Conservation (phyloP, 192 early-diverging fungal species). For the Helicostylum pulchrum region DNA sequence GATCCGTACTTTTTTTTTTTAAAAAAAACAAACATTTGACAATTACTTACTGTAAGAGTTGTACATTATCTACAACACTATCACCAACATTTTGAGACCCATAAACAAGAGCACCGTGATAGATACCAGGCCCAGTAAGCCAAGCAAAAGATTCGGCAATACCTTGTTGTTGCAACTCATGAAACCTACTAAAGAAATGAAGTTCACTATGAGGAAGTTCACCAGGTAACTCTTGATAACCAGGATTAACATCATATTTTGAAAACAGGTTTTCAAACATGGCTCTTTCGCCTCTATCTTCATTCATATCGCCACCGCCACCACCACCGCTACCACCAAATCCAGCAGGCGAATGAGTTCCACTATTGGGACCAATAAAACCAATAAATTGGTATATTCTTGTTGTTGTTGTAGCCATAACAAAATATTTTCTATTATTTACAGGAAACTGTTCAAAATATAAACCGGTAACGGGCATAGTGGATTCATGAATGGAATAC, state of each 20-base stretch:
- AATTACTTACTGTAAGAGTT: conserved; percentile 70
- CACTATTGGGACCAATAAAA: conserved; percentile 27
- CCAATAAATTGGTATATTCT: conserved; percentile 94
- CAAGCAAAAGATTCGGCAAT: conserved; percentile 83
- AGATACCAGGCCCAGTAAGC: conserved; percentile 87
- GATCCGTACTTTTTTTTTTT: neutral
- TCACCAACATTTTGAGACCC: conserved; percentile 71
- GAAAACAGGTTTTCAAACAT: conserved; percentile 80
- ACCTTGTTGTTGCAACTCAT: conserved; percentile 64
- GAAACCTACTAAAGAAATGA: conserved; percentile 66
- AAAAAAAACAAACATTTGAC: no score
- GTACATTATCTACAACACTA: conserved; percentile 76
- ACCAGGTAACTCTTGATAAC: conserved; percentile 60
- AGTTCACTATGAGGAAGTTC: conserved; percentile 55
- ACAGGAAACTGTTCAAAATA: conserved; percentile 79
- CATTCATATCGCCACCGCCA: conserved; percentile 31
- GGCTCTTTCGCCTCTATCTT: conserved; percentile 49
- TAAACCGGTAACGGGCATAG: conserved; percentile 72
- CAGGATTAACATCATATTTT: conserved; percentile 63
- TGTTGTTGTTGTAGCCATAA: conserved; percentile 78
- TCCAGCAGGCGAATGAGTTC: conserved; percentile 4
- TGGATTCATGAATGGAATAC: conserved; percentile 66
- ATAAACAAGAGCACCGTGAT: conserved; percentile 79
- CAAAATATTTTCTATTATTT: conserved; percentile 68
- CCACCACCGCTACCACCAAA: neutral